These are phyloP conservation scores for Microbotryomycetes sp. DNA, from an alignment of 1,284 basidiomycete species.

Conservation along the genomic window DNA sequence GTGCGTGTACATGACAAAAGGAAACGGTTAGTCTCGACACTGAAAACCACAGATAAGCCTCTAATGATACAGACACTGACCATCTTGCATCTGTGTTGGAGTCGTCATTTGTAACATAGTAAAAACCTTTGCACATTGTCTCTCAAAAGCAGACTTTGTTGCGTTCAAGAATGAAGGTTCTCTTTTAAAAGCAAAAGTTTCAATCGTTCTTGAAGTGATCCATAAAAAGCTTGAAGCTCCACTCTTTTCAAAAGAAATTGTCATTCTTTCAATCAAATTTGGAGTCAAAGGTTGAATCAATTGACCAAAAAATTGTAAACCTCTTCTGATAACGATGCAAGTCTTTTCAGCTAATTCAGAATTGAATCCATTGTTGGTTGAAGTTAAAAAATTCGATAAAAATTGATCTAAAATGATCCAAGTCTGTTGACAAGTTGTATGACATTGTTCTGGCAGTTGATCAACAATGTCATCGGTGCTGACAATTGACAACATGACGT, in stretches of 20 bases:
- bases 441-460: slow-evolving; percentile 60
- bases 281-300: slow-evolving; percentile 63
- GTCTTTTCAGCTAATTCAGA: slow-evolving; percentile 70
- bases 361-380: slow-evolving; percentile 45
- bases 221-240: slow-evolving; percentile 86
- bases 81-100: slow-evolving; percentile 70
- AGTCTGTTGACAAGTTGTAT: slow-evolving; percentile 67
- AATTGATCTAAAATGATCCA: slow-evolving; percentile 80
- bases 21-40: too few relatives aligned
- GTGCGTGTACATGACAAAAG: background rate
- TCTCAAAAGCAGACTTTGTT: slow-evolving; percentile 64
- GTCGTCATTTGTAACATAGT: slow-evolving; percentile 59
- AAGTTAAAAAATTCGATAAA: slow-evolving; percentile 68
- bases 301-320: slow-evolving; percentile 71
- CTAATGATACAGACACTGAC: slow-evolving; percentile 48
- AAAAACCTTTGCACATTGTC: slow-evolving; percentile 63
- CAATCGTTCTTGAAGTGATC: slow-evolving; percentile 60
- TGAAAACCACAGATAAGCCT: background rate
- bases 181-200: slow-evolving; percentile 57
- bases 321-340: slow-evolving; percentile 80
- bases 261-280: slow-evolving; percentile 66
- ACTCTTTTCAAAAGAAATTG: slow-evolving; percentile 67
- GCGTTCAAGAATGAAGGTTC: slow-evolving; percentile 37
- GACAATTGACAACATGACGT: slow-evolving; percentile 75
- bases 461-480: background rate